Conservation (phyloP, 2,329 filamentous ascomycete genomes). For the Aspergillus novoparasiticus region DNA sequence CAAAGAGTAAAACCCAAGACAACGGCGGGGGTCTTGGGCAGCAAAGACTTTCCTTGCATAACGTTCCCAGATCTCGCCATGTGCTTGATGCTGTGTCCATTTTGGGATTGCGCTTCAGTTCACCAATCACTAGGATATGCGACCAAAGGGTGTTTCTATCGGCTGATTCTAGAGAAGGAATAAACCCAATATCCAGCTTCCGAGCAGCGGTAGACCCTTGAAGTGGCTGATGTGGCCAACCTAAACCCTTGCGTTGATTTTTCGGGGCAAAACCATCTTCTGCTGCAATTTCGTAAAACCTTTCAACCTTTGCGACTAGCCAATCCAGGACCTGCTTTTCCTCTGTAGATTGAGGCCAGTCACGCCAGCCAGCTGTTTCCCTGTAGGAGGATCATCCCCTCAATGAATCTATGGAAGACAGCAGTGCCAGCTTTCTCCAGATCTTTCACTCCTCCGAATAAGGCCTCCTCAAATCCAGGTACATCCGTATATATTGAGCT, state of each 20-base stretch:
- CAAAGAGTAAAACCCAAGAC: too few species aligned
- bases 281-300: slow-evolving; percentile 11
- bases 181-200: slow-evolving; percentile 41
- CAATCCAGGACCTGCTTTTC: slow-evolving; percentile 31
- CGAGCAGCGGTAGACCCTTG: slow-evolving; percentile 33
- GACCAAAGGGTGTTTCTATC: background rate
- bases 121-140: background rate
- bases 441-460: slow-evolving; percentile 28
- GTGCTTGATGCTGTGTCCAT: background rate
- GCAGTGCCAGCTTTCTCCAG: slow-evolving; percentile 25
- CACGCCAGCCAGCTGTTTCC: slow-evolving; percentile 23
- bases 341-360: slow-evolving; percentile 30
- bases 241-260: slow-evolving; percentile 16
- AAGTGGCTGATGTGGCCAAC: slow-evolving; percentile 21
- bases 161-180: slow-evolving; percentile 11
- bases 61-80: background rate
- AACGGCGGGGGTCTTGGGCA: background rate
- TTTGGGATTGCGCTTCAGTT: background rate
- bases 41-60: background rate
- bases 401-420: slow-evolving; percentile 29
- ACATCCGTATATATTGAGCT: slow-evolving; percentile 29
- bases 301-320: slow-evolving; percentile 21
- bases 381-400: slow-evolving; percentile 27
- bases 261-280: slow-evolving; percentile 9
- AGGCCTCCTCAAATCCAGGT: slow-evolving; percentile 26